Evolutionary conservation across 2,329 filamentous ascomycete species (phyloP).

Genomic region (Fusarium sp.): DNA sequence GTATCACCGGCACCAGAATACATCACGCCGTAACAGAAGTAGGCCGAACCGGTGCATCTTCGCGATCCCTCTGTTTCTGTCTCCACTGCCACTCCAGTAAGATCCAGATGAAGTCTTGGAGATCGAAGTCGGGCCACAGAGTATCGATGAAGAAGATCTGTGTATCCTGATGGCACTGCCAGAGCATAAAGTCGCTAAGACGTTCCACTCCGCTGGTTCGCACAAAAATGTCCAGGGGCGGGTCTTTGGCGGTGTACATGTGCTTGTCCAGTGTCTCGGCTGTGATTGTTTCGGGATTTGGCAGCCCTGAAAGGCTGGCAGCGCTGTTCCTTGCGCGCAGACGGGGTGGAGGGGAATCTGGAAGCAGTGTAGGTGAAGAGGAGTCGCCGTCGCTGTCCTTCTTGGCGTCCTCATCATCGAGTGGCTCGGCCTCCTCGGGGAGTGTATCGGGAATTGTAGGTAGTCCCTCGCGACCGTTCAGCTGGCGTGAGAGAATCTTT

Average conservation of each 20-base stretch:
- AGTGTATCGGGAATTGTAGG: slow-evolving; percentile 64
- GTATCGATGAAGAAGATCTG: slow-evolving; percentile 93
- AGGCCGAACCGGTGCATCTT: slow-evolving; percentile 58
- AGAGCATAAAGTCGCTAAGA: slow-evolving; percentile 97
- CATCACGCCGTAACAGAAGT: slow-evolving; percentile 45
- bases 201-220: slow-evolving; percentile 93
- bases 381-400: slow-evolving; percentile 67
- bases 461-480: slow-evolving; percentile 61
- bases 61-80: slow-evolving; percentile 68
- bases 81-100: slow-evolving; percentile 88
- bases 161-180: slow-evolving; percentile 95
- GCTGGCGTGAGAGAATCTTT: slow-evolving; percentile 80
- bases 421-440: slow-evolving; percentile 54
- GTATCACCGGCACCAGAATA: slow-evolving; percentile 41
- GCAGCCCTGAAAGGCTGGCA: slow-evolving; percentile 57
- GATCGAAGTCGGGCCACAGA: slow-evolving; percentile 95
- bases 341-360: slow-evolving; percentile 63
- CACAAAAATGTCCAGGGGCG: slow-evolving; percentile 90
- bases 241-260: slow-evolving; percentile 87
- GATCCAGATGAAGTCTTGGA: slow-evolving; percentile 93
- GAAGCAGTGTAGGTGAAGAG: slow-evolving; percentile 70
- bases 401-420: slow-evolving; percentile 60
- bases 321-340: slow-evolving; percentile 51
- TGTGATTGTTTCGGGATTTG: slow-evolving; percentile 89
- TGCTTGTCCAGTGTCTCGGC: slow-evolving; percentile 84